Conservation (phyloP, 176 grass and related monocot species). For the Lolium multiflorum region DNA sequence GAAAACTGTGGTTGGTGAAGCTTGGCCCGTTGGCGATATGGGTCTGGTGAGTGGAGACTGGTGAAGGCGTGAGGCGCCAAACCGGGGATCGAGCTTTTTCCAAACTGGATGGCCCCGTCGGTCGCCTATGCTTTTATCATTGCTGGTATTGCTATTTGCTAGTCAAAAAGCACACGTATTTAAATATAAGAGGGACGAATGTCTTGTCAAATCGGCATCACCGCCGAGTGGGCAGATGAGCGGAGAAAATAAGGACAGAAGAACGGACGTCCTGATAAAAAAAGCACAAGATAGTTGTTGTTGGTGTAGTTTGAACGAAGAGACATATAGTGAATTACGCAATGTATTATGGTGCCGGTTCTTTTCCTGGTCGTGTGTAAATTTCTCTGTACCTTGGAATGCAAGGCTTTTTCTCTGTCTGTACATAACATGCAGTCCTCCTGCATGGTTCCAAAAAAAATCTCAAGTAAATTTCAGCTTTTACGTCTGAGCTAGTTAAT, state of each 20-base stretch:
- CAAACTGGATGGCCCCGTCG: constrained; percentile 3
- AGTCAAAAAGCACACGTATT: too few species aligned
- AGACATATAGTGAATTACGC: too few species aligned
- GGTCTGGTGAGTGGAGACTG: background rate
- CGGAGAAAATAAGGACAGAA: background rate
- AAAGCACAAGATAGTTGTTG: background rate
- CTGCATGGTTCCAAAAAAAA: too few species aligned
- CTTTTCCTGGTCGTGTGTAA: too few species aligned
- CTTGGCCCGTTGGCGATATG: background rate
- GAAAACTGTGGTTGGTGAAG: constrained; percentile 19
- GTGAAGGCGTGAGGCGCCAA: background rate
- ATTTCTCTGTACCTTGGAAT: too few species aligned
- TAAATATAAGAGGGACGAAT: too few species aligned
- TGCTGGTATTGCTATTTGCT: background rate
- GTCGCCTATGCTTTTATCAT: background rate
- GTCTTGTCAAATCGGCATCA: background rate
- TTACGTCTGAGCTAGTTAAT: too few species aligned
- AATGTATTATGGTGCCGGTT: too few species aligned
- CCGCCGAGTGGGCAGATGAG: background rate
- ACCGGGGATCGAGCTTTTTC: background rate
- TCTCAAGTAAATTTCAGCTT: too few species aligned
- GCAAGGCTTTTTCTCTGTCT: too few species aligned
- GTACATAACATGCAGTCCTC: too few species aligned
- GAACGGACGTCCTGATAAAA: background rate
- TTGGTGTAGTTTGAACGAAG: constrained; percentile 3